Base-by-base conservation (phyloP, 176 grass and related monocot genomes). In the Hyparrhenia diplandra region DNA sequence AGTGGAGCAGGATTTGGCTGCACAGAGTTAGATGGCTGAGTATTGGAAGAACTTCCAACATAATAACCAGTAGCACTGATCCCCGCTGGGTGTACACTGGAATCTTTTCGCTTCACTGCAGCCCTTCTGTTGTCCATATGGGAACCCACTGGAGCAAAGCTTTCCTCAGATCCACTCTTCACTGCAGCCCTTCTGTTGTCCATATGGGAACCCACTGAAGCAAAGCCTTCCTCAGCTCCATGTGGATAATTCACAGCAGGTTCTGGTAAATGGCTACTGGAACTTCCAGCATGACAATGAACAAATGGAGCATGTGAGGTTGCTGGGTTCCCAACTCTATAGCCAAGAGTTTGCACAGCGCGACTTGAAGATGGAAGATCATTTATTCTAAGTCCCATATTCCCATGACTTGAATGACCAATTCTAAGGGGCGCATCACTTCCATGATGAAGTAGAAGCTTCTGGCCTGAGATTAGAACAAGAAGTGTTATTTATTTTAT, bases 41-140 rank as follows among this genome's bases (percentile, higher is more conserved):
- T 20, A 65, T 49, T 93, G 31, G 91, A 93, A 57, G 88, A 93
- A 80, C 91, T 90, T 67, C 85, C 88, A 36, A 57, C 82, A 86
- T 66, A 76, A 80, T 83, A 80, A 82, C 31, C 80, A 66, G 21
- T 40, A 57, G 47, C 63, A 61, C 24, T 72, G 16, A 67, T 83
- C 42, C 81, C 83, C 2, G 25, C 64, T 67, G 82, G 37, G 60
- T 70, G 25, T 40, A 80, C 18, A 39, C 64, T 60, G 14, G 85
- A 70, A 45, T 29, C 67, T 64, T 90, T 94, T 69, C 91, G 77
- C 61, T 94, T 94, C 43, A 77, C 20, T 68, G 79, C 14, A 43
- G 61, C 46, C 70, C 65, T 85, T 43, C 88, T 77, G 73, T 80
- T 80, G 21, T 88, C 71, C 62, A 82, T 32, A 67, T 76, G 74